These are phyloP conservation scores for Pseudonitzschia pungens DNA, from an alignment of 108 stramenopile species.

Conservation along the genomic window DNA sequence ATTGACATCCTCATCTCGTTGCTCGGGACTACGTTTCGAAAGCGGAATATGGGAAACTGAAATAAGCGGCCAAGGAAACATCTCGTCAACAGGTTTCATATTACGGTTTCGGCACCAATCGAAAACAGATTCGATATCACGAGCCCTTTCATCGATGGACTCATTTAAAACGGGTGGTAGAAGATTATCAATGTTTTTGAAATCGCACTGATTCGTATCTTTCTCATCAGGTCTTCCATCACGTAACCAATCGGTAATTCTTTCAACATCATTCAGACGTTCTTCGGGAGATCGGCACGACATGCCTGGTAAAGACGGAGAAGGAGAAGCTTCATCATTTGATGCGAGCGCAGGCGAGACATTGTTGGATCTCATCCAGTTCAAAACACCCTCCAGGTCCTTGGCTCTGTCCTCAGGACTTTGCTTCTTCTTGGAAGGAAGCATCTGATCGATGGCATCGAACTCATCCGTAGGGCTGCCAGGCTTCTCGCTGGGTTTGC, in stretches of 20 bases:
- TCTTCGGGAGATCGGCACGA: slow-evolving; percentile 23
- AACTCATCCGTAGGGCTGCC: slow-evolving; percentile 20
- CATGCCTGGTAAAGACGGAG: slow-evolving; percentile 4
- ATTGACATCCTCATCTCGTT: slow-evolving; percentile 18
- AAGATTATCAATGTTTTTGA: slow-evolving; percentile 17
- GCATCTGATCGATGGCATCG: slow-evolving; percentile 22
- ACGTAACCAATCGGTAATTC: slow-evolving; percentile 23
- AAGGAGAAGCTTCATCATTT: not conserved
- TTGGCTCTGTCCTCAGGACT: slow-evolving; percentile 23
- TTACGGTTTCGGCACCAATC: slow-evolving; percentile 40
- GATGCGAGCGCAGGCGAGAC: not conserved
- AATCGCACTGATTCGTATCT: slow-evolving; percentile 26
- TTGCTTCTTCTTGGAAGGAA: slow-evolving; percentile 26
- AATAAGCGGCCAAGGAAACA: not conserved
- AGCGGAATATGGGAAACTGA: slow-evolving; percentile 22
- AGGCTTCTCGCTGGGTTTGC: slow-evolving; percentile 2
- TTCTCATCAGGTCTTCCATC: slow-evolving; percentile 17
- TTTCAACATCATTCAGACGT: slow-evolving; percentile 16
- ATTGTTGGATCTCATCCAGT: slow-evolving; percentile 34
- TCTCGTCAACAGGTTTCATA: slow-evolving; percentile 18
- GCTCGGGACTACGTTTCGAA: slow-evolving; percentile 21
- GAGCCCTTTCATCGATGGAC: slow-evolving; percentile 27
- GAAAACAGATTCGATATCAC: slow-evolving; percentile 28
- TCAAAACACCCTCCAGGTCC: slow-evolving; percentile 24
- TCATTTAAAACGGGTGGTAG: slow-evolving; percentile 2